Base-by-base conservation (phyloP, 2,329 filamentous ascomycete genomes). In the Colletotrichum paranaense region DNA sequence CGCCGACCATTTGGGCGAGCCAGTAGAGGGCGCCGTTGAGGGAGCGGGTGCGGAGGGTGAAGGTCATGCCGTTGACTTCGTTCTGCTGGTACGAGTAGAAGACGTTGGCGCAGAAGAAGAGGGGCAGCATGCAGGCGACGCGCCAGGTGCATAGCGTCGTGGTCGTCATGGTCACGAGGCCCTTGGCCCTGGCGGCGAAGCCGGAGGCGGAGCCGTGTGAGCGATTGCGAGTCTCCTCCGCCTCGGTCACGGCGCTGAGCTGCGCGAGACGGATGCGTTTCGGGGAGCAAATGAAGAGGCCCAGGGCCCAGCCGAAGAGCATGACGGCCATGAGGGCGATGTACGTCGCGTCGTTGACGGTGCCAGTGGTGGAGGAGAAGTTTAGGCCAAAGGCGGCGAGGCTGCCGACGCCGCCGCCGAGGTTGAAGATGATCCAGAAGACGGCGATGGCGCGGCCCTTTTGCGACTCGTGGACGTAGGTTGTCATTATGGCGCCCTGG, bases 1-100 rank as follows among this genome's bases (percentile, higher is more conserved):
- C 87, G 11, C 87, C 87, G n/a, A 88, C 75, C 81, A 90, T 89
- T 80, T 90, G 88, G 4, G 88, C 86, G 12, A 89, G 83, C 87
- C 87, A 90, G 81, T 90, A 89, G 30, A 90, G 79, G 1, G 87
- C 81, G 67, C 86, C 85, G 78, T 90, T 89, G 59, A 90, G 84
- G 4, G 88, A 86, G n/a, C 88, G 87, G 32, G 32, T 35, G 11
- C 32, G 32, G 11, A 35, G 32, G 32, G 32, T 35, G 32, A 35
- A 35, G 32, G 32, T 35, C 32, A 35, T 35, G 32, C 32, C 32
- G 32, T 35, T 35, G 32, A 35, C 32, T 35, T 35, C 32, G 32
- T 35, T 35, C 4, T 35, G 32, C 32, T 35, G 32, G 32, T 35
- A 35, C 32, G 32, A 35, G 32, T 35, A 35, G 32, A 35, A 35